Evolutionary conservation across 176 grass and related monocot species (phyloP), one percentile per base, ranked within the genome.

Genomic region (Cenchrus purpureus): DNA sequence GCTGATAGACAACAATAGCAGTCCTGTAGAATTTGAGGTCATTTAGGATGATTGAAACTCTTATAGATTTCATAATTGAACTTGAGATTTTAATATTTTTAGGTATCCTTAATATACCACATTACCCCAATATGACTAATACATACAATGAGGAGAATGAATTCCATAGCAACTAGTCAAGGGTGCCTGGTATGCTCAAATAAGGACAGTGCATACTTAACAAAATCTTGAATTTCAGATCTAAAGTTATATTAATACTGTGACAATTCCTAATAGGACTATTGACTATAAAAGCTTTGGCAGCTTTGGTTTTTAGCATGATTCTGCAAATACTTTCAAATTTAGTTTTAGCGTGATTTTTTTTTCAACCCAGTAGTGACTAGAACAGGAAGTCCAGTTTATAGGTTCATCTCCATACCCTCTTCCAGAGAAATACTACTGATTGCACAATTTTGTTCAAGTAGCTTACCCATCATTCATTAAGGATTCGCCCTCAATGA

Each of bases 401-500:
- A 9, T 28, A 7, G 31, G 51, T 56, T 44, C 59, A 66, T 66
- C 12, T 74, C 22, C 29, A 14, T 74, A 20, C 42, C 45, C 31
- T 40, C 40, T 84, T 42, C 29, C 31, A 75, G 59, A 14, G 15
- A 17, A 81, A 22, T 10, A 81, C 4, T 68, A 59, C 7, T 7
- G 10, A 61, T 45, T 45, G 40, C 43, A 40, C n/a, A 10, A 76
- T 45, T 44, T 77, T 61, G 17, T 22, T 57, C 4, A 69, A 25
- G 46, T 20, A 48, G 28, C 28, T 68, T 95, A 98, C 96, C 96
- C 96, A 53, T 98, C 93, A 14, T 98, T 98, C 89, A 98, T 98
- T 51, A 98, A 76, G 11, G 93, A 94, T 90, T 95, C 96, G 79
- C 96, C 96, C 76, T 98, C 96, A 77, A 98, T 98, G 71, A 98